These are phyloP conservation scores for Paraconiothyrium sp. DNA, from an alignment of 2,329 filamentous ascomycete species.

Conservation along the genomic window DNA sequence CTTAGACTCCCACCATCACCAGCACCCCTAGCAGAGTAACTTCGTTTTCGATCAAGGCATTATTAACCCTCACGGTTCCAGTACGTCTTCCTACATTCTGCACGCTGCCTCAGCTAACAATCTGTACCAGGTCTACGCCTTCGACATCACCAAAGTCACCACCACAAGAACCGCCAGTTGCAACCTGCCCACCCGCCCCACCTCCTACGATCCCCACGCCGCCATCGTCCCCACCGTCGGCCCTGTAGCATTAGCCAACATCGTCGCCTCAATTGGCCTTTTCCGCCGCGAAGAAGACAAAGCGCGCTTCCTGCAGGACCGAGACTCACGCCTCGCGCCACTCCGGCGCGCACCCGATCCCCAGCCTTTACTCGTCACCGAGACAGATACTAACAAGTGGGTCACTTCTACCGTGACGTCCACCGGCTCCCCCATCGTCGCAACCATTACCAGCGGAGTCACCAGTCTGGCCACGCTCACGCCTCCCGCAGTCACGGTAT, in stretches of 20 bases:
- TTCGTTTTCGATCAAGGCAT: slow-evolving; percentile 33
- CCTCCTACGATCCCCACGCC: slow-evolving; percentile 34
- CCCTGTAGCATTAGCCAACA: slow-evolving; percentile 16
- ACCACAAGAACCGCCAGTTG: slow-evolving; percentile 7
- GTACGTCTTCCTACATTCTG: slow-evolving; percentile 13
- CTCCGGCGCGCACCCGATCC: slow-evolving; percentile 47
- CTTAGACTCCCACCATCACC: slow-evolving; percentile 14
- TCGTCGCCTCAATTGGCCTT: slow-evolving; percentile 18
- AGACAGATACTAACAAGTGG: slow-evolving; percentile 40
- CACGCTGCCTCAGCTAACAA: neutral
- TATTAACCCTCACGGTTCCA: slow-evolving; percentile 38
- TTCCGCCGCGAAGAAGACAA: slow-evolving; percentile 28
- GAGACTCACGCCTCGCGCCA: slow-evolving; percentile 35
- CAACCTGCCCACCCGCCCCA: slow-evolving; percentile 28
- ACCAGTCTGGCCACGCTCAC: slow-evolving; percentile 28
- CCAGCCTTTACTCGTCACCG: slow-evolving; percentile 45
- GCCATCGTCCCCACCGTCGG: slow-evolving; percentile 39
- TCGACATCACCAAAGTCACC: neutral
- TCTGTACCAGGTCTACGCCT: neutral
- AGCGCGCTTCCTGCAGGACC: slow-evolving; percentile 28
- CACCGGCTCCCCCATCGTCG: slow-evolving; percentile 29
- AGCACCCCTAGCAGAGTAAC: slow-evolving; percentile 13
- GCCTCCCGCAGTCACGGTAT: slow-evolving; percentile 34
- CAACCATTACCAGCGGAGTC: slow-evolving; percentile 26
- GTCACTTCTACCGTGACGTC: slow-evolving; percentile 33